phyloP scores from a whole-genome alignment of 345 rosid genomes.

The Pugionium cornutum region DNA sequence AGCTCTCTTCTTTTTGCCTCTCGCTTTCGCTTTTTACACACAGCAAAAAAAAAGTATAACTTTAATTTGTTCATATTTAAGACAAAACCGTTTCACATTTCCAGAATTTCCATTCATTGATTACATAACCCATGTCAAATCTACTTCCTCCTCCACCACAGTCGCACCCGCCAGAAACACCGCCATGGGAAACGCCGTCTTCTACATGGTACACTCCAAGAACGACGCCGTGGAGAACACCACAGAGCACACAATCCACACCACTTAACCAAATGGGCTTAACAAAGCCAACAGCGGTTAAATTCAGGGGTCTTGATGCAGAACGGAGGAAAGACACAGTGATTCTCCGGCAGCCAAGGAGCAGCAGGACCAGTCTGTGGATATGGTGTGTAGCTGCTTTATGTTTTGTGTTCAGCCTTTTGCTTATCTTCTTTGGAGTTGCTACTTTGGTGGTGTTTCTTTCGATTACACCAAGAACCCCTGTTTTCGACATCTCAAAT shows the following conservation, averaged over 20 bases:
- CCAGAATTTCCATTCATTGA: slow-evolving; percentile 40
- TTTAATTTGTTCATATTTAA: slow-evolving; percentile 35
- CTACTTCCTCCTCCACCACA: slow-evolving; percentile 39
- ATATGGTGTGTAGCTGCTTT: slow-evolving; percentile 73
- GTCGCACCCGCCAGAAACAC: slow-evolving; percentile 34
- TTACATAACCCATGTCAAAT: slow-evolving; percentile 42
- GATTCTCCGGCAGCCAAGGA: slow-evolving; percentile 46
- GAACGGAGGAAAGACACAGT: slow-evolving; percentile 36
- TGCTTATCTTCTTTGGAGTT: slow-evolving; percentile 76
- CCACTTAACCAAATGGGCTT: slow-evolving; percentile 42
- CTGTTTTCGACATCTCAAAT: slow-evolving; percentile 64
- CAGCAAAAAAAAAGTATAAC: not conserved
- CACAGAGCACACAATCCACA: slow-evolving; percentile 37
- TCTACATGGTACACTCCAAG: slow-evolving; percentile 43
- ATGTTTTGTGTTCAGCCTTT: slow-evolving; percentile 72
- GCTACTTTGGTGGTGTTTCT: slow-evolving; percentile 70
- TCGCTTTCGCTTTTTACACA: slow-evolving; percentile 41
- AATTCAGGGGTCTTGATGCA: slow-evolving; percentile 34
- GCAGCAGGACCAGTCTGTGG: slow-evolving; percentile 51
- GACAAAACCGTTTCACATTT: slow-evolving; percentile 34
- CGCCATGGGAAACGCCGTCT: slow-evolving; percentile 43
- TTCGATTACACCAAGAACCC: slow-evolving; percentile 61
- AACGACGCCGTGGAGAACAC: slow-evolving; percentile 44
- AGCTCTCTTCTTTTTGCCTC: slow-evolving; percentile 36
- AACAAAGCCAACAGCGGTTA: slow-evolving; percentile 42